phyloP scores from a whole-genome alignment of 805 yeast species.

The Jamesozyma spencerorum region DNA sequence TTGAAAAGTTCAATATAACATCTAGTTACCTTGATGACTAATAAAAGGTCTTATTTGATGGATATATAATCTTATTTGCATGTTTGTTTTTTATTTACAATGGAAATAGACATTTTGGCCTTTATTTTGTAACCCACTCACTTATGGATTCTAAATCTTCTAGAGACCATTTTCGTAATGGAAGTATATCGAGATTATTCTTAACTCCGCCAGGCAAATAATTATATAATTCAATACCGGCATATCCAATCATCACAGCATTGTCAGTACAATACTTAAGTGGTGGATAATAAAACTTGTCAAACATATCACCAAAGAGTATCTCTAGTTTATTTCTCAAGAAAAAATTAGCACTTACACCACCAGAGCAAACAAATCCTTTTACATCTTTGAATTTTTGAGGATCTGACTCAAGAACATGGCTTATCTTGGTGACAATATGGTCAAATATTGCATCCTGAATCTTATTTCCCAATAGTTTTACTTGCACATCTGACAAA shows the following conservation, averaged over 20 bases:
- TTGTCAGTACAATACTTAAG: constrained; percentile 80
- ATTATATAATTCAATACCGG: constrained; percentile 72
- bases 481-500: constrained; percentile 20
- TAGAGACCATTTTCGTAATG: constrained; percentile 78
- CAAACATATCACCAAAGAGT: constrained; percentile 28
- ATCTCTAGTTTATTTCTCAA: constrained; percentile 41
- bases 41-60: too few relatives aligned
- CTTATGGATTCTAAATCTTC: constrained; percentile 32
- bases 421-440: constrained; percentile 50
- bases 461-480: constrained; percentile 45
- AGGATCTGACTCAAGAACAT: constrained; percentile 35
- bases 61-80: too few relatives aligned
- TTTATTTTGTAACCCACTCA: not conserved
- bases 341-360: constrained; percentile 72
- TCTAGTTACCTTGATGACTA: constrained; percentile 14
- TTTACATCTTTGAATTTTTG: constrained; percentile 34
- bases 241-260: constrained; percentile 96
- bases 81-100: too few relatives aligned
- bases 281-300: constrained; percentile 57
- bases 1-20: constrained; percentile 46
- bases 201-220: constrained; percentile 32
- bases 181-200: constrained; percentile 42
- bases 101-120: too few relatives aligned
- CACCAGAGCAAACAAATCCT: constrained; percentile 80
- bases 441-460: constrained; percentile 69